Base-by-base conservation (phyloP, 2,329 filamentous ascomycete species). In the Tolypocladium sp. region DNA sequence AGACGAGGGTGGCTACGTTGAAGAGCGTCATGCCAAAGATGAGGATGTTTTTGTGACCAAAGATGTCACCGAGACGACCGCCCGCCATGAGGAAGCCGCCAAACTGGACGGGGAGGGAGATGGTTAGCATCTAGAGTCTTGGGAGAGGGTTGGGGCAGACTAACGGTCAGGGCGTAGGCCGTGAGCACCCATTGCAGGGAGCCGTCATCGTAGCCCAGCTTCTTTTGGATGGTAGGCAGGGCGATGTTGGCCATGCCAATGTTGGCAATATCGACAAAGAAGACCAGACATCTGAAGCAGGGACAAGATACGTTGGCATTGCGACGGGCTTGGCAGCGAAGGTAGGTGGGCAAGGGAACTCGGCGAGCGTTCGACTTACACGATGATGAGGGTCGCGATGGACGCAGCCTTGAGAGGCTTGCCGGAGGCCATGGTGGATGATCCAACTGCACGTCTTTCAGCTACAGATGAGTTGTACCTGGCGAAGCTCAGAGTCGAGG, bases 191-290 rank as follows among this genome's bases (percentile, higher is more conserved):
- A 62, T 46, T 62, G 60, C 53, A 62, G 35, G 1, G 58, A 54
- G 27, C 55, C 58, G 8, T 62, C 56, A 37, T 60, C 60, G 33
- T 42, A 60, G 30, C 58, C 60, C 33, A 62, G 56, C 6, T 58
- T 55, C n/a, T 54, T 54, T 38, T 60, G 55, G 54, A 62, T 60
- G n/a, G 60, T 62, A 5, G 60, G 60, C 22, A 60, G 37, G n/a
- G 60, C 60, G 30, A 62, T 62, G 38, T 61, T 61, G 40, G 59
- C 59, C 59, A 61, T 59, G 55, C 59, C 59, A 40, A 61, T 58
- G 42, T 61, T 61, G 57, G 59, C 59, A 51, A 61, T 61, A 46
- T 61, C 59, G 46, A 59, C 58, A 20, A 61, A 59, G 30, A 61
- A 61, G 17, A 61, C 59, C 22, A 61, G 49, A 22, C 59, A 61